Evolutionary conservation across 2,329 filamentous ascomycete species (phyloP), one percentile per base, ranked within the genome.

Genomic region (Phyllosticta ampelicida): DNA sequence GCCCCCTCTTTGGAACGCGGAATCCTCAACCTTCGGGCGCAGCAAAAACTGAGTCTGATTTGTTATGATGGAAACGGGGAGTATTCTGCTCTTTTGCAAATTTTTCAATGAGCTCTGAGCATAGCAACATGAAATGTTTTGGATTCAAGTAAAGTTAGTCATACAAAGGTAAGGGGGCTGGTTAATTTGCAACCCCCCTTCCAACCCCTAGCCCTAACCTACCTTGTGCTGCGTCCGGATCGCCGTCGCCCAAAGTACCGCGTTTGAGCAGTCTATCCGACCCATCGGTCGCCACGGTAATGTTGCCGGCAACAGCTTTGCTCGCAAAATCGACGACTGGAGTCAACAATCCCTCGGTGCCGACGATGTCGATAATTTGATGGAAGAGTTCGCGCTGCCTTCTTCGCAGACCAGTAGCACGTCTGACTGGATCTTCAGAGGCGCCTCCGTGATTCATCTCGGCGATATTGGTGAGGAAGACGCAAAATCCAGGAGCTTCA

Each of bases 191-290:
- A n/a, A n/a, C n/a, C n/a, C n/a, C n/a, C n/a, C n/a, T n/a, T n/a
- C n/a, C n/a, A n/a, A n/a, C n/a, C n/a, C n/a, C n/a, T n/a, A n/a
- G n/a, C n/a, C n/a, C n/a, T n/a, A n/a, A n/a, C n/a, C n/a, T n/a
- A n/a, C n/a, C n/a, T n/a, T n/a, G n/a, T n/a, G 69, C 64, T 13
- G 64, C 63, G 53, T 71, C 69, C 10, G 66, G 63, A 2, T 64
- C 55, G 18, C 63, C 53, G 67, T 9, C 61, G 58, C 48, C 50
- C 21, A 26, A 18, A 30, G 11, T 56, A 18, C 18, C 30, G 13
- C 30, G 30, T 36, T 36, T 36, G 10, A 36, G 9, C 30, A 36
- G 13, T 13, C 10, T 10, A 36, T 36, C 30, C 10, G 30, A 16
- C 9, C 13, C 30, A 11, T 36, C 30, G 13, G 30, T 6, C 3